phyloP scores from a whole-genome alignment of 768 basidiomycete species.

The Suillus discolor region DNA sequence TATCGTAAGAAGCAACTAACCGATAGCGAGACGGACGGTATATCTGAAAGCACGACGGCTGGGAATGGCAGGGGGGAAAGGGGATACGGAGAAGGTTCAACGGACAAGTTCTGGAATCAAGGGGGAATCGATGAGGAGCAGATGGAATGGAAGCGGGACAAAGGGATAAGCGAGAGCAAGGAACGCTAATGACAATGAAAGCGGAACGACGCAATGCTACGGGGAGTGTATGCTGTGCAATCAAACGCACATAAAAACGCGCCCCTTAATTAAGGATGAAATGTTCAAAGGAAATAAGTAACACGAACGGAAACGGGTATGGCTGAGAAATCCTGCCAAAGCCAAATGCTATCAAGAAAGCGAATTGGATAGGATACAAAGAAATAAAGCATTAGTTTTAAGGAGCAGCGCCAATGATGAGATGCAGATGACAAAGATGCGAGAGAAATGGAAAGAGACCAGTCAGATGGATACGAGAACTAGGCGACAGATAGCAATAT shows the following conservation, averaged over 20 bases:
- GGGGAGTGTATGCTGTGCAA: constrained; percentile 30
- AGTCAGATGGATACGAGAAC: constrained; percentile 20
- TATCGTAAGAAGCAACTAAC: not conserved
- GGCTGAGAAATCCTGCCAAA: constrained; percentile 36
- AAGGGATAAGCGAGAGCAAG: constrained; percentile 15
- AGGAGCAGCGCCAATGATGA: constrained; percentile 26
- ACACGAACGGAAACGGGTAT: constrained; percentile 19
- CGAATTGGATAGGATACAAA: constrained; percentile 34
- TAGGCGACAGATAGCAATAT: constrained; percentile 38
- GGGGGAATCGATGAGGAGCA: not conserved
- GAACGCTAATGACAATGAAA: constrained; percentile 21
- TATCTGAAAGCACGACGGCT: not conserved
- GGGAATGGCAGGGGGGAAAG: not conserved
- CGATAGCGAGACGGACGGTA: not conserved
- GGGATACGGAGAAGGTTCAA: not conserved
- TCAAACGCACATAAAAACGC: constrained; percentile 31
- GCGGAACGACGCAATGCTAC: constrained; percentile 38
- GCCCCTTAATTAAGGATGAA: constrained; percentile 37
- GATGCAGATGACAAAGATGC: constrained; percentile 13
- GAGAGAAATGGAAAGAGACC: constrained; percentile 13
- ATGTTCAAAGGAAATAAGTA: constrained; percentile 39
- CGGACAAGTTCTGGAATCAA: not conserved
- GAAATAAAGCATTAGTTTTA: constrained; percentile 33
- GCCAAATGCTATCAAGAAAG: constrained; percentile 28
- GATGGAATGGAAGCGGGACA: constrained; percentile 6